Conservation (phyloP, 2,329 filamentous ascomycete species). For the Paradendryphiella salina region DNA sequence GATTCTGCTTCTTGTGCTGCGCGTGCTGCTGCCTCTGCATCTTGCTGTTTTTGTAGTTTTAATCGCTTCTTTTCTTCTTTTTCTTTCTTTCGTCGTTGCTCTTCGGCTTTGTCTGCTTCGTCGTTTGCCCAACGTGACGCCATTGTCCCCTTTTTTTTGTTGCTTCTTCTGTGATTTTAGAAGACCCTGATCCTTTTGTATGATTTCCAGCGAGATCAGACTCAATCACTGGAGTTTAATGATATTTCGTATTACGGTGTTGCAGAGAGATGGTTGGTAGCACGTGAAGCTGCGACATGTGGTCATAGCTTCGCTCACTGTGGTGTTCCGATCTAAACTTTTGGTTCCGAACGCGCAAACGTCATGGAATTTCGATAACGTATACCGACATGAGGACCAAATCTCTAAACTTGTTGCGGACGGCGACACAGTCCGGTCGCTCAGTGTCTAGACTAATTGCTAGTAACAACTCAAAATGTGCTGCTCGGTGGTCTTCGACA, state of each 20-base stretch:
- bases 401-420: constrained; percentile 33
- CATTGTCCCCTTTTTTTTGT: constrained; percentile 43
- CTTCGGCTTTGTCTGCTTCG: constrained; percentile 75
- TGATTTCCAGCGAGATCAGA: neutral
- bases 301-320: constrained; percentile 43
- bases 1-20: constrained; percentile 34
- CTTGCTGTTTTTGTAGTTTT: constrained; percentile 79
- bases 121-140: constrained; percentile 86
- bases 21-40: constrained; percentile 57
- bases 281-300: constrained; percentile 10
- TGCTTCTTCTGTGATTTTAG: neutral
- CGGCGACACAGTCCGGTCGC: constrained; percentile 25
- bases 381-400: constrained; percentile 36
- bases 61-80: constrained; percentile 87
- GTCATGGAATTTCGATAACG: constrained; percentile 40
- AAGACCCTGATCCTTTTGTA: neutral
- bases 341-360: constrained; percentile 29
- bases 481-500: constrained; percentile 46
- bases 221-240: neutral
- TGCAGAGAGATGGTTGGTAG: neutral
- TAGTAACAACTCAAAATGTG: constrained; percentile 14
- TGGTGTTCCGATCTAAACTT: constrained; percentile 35
- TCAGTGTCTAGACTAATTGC: constrained; percentile 10
- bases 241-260: neutral
- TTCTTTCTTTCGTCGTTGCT: constrained; percentile 72